Conservation (phyloP, 768 basidiomycete genomes). For the Sistotremastrum suecicum region DNA sequence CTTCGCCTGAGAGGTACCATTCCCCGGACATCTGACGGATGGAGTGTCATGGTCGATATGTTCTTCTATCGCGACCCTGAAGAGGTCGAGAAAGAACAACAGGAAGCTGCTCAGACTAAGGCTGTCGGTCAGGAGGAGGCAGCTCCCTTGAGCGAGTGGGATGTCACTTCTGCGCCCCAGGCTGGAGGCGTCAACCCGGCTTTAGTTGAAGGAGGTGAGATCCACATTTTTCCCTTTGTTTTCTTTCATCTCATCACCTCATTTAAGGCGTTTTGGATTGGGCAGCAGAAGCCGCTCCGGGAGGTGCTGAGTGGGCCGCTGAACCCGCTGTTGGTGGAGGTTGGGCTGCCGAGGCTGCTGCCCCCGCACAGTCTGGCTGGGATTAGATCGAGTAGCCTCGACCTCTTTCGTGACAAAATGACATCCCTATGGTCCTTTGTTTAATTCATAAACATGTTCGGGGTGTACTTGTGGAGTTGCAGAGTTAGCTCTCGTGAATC, state of each 20-base stretch:
- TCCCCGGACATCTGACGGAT: conserved; percentile 81
- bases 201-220: conserved; percentile 50
- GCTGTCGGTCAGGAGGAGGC: conserved; percentile 33
- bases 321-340: conserved; percentile 44
- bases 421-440: too few species aligned
- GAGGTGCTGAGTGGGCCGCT: conserved; percentile 71
- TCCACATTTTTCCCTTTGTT: conserved; percentile 7
- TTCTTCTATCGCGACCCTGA: conserved; percentile 99
- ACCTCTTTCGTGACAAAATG: too few species aligned
- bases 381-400: too few species aligned
- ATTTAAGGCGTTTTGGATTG: conserved; percentile 63
- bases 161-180: conserved; percentile 50
- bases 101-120: conserved; percentile 85
- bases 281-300: conserved; percentile 49
- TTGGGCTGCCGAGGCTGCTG: conserved; percentile 19
- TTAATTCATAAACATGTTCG: too few species aligned
- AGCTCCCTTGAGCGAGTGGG: conserved; percentile 56
- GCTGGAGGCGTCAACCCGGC: conserved; percentile 68
- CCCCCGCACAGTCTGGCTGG: conserved; percentile 15
- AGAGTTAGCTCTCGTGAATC: too few species aligned
- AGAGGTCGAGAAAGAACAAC: conserved; percentile 96
- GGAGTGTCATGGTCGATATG: conserved; percentile 99
- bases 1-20: conserved; percentile 91
- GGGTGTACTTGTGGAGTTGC: too few species aligned
- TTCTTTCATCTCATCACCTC: neutral